Conservation (phyloP, 768 basidiomycete genomes). For the Termitomyces titanicus region DNA sequence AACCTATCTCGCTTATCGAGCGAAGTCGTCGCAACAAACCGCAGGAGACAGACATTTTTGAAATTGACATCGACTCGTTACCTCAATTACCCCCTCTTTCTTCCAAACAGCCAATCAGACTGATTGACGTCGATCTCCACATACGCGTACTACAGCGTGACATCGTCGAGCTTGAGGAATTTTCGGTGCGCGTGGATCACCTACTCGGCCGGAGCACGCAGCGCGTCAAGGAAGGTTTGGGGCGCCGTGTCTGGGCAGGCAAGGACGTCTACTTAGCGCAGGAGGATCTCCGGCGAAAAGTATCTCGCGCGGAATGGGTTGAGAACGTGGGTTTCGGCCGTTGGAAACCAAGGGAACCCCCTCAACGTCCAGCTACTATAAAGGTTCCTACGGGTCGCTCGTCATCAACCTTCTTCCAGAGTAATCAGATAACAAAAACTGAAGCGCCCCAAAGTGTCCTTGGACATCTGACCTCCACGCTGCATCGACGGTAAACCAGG, state of each 20-base stretch:
- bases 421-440: slow-evolving; percentile 1
- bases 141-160: slow-evolving; percentile 54
- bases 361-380: not conserved
- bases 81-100: slow-evolving; percentile 13
- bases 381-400: not conserved
- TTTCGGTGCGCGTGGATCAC: slow-evolving; percentile 38
- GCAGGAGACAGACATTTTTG: slow-evolving; percentile 22
- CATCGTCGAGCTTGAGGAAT: slow-evolving; percentile 41
- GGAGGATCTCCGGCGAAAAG: slow-evolving; percentile 20
- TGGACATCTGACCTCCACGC: not conserved
- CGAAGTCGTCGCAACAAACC: slow-evolving; percentile 8
- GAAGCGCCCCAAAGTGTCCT: not conserved
- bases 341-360: slow-evolving; percentile 8
- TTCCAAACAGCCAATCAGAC: slow-evolving; percentile 24
- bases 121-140: slow-evolving; percentile 54
- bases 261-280: slow-evolving; percentile 52
- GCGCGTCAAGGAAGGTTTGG: slow-evolving; percentile 72
- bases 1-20: slow-evolving; percentile 2
- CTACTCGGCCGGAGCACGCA: slow-evolving; percentile 49
- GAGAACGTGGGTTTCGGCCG: slow-evolving; percentile 46
- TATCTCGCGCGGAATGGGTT: slow-evolving; percentile 47
- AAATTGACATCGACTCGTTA: slow-evolving; percentile 33
- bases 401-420: slow-evolving; percentile 10
- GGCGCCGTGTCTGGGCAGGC: slow-evolving; percentile 67
- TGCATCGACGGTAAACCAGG: not conserved